Conservation (phyloP, 2,329 filamentous ascomycete genomes). For the Stagonosporopsis rhizophila region DNA sequence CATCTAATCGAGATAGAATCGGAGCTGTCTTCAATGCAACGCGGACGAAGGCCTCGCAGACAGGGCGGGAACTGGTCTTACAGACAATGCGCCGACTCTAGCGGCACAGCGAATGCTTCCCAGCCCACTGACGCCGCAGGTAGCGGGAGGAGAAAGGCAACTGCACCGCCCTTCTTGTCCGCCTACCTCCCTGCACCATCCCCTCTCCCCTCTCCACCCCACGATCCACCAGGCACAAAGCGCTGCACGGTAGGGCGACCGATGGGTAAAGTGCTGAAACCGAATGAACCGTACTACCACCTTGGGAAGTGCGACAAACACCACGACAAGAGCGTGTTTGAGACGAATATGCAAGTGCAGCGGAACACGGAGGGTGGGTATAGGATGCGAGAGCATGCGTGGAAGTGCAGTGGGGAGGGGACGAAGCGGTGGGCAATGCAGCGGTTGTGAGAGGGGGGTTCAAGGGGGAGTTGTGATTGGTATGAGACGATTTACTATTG, state of each 20-base stretch:
- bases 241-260: not conserved
- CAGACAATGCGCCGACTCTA: not conserved
- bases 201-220: not conserved
- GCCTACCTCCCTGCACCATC: not conserved
- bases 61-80: not conserved
- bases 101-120: too few species aligned
- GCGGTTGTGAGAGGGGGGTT: not conserved
- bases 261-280: not conserved
- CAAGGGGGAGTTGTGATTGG: not conserved
- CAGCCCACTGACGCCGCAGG: too few species aligned
- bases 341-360: not conserved
- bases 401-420: not conserved
- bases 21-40: not conserved
- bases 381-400: not conserved
- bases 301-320: conserved; percentile 2
- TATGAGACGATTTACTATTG: conserved; percentile 7
- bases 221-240: not conserved
- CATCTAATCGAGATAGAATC: not conserved
- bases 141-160: not conserved
- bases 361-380: not conserved
- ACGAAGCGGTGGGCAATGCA: not conserved
- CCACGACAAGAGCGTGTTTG: not conserved
- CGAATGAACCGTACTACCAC: not conserved
- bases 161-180: too few species aligned
- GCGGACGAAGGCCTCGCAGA: too few species aligned